phyloP scores from a whole-genome alignment of 305 asterid genomes.

The Rubia occidens region DNA sequence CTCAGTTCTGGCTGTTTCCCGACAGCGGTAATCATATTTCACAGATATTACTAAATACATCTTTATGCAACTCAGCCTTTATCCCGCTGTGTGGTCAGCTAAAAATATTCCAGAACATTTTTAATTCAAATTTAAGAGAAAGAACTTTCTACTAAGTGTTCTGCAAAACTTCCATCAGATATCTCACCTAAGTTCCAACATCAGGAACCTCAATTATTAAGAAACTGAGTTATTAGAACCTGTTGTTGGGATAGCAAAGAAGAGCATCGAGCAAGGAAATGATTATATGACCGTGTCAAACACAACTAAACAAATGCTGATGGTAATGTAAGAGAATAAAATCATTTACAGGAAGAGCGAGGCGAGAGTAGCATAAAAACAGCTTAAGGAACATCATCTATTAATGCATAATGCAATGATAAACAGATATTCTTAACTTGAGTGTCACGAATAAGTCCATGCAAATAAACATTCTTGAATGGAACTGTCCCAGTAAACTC shows the following conservation, averaged over 20 bases:
- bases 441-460: conserved; percentile 94
- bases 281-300: background rate
- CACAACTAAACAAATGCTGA: background rate
- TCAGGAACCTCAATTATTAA: background rate
- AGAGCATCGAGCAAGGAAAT: background rate
- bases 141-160: background rate
- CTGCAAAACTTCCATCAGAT: background rate
- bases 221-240: background rate
- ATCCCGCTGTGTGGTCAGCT: background rate
- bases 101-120: background rate
- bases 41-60: background rate
- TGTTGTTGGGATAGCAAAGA: background rate
- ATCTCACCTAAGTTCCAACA: background rate
- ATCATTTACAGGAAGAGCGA: background rate
- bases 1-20: background rate
- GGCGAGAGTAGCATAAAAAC: background rate
- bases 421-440: conserved; percentile 37
- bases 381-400: background rate
- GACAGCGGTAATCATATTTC: background rate
- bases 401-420: background rate
- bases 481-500: conserved; percentile 88
- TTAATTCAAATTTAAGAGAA: background rate
- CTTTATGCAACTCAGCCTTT: background rate
- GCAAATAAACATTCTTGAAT: conserved; percentile 74
- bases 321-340: background rate